Evolutionary conservation across 306 rosid species (phyloP).

Genomic region (Prunus dulcis): DNA sequence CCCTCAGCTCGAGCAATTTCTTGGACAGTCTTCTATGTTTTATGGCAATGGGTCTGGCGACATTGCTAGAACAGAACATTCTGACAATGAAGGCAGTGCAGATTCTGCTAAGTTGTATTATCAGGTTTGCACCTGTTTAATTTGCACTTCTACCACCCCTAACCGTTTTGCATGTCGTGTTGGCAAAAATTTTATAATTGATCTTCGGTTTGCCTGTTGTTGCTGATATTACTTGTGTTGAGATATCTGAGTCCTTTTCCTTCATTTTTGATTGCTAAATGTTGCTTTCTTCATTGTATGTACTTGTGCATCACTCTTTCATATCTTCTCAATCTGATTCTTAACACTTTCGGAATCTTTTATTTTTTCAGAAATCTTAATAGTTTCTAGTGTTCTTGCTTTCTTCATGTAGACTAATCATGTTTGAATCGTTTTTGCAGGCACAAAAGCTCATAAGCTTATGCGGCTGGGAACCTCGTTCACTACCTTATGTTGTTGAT

Average conservation of each 20-base stretch:
- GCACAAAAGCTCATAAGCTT: constrained; percentile 78
- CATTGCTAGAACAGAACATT: constrained; percentile 39
- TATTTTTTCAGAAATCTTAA: not conserved
- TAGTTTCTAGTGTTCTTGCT: constrained; percentile 1
- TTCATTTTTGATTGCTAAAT: not conserved
- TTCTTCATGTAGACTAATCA: constrained; percentile 10
- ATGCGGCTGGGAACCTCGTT: constrained; percentile 90
- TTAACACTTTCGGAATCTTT: not conserved
- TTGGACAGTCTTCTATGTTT: constrained; percentile 45
- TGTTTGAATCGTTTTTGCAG: constrained; percentile 42
- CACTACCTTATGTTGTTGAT: constrained; percentile 67
- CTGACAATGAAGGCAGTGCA: constrained; percentile 44
- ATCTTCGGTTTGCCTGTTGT: constrained; percentile 4
- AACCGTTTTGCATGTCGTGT: not conserved
- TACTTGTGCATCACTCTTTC: not conserved
- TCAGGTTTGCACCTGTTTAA: constrained; percentile 50
- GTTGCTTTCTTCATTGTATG: not conserved
- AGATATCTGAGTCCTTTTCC: not conserved
- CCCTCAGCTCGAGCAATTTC: constrained; percentile 62
- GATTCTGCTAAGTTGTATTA: constrained; percentile 51
- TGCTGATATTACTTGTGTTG: not conserved
- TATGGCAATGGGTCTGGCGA: constrained; percentile 41
- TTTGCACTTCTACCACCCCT: not conserved
- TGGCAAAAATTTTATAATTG: not conserved
- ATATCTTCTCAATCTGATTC: constrained; percentile 1